Base-by-base conservation (phyloP, 805 yeast genomes). In the Soucietia sequanensis region DNA sequence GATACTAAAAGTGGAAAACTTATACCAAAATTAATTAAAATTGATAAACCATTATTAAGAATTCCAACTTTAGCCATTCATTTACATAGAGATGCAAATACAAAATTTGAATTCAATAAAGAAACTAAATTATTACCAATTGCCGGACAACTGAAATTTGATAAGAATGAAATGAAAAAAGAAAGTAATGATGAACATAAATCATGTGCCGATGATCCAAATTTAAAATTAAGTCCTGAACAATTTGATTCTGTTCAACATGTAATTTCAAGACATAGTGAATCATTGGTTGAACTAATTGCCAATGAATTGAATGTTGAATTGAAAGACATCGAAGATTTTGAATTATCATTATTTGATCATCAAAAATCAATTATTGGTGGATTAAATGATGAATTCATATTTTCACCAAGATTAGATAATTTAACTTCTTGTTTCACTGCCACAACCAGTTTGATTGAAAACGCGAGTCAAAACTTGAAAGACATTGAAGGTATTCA, bases 51-150 rank as follows among this genome's bases (percentile, higher is more conserved):
- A 2, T 55, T 91, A 35, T 69, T 93, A 51, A 79, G 96, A 50
- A 91, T 91, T 35, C 98, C 99, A 30, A 88, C 97, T 1, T 70
- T 91, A 55, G 98, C 98, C 11, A 90, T 91, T 42, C 99, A 91
- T 62, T 69, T 91, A 47, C 81, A 86, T 51, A 75, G 95, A 47
- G 84, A 78, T 21, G 85, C 80, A 23, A 81, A 82, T 55, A 67
- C 67, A 35, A 86, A 85, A 59, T 86, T 90, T 50, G 95, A 87
- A 54, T 86, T 88, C 64, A 88, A 93, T 65, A 84, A 80, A 52
- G 98, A 91, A 63, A 74, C 88, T 2, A 90, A 91, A 41, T 67
- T 91, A 50, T 68, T 80, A 28, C 98, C 99, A 11, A 81, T 91
- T 54, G 86, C 90, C 3, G 96, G 96, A 0, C 74, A 68, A 47